A percentile compares a stretch with the other conserved stretches of the same genome.
phyloP scores from a whole-genome alignment of 805 yeast genomes.

The Kodamaea neixiangensis region DNA sequence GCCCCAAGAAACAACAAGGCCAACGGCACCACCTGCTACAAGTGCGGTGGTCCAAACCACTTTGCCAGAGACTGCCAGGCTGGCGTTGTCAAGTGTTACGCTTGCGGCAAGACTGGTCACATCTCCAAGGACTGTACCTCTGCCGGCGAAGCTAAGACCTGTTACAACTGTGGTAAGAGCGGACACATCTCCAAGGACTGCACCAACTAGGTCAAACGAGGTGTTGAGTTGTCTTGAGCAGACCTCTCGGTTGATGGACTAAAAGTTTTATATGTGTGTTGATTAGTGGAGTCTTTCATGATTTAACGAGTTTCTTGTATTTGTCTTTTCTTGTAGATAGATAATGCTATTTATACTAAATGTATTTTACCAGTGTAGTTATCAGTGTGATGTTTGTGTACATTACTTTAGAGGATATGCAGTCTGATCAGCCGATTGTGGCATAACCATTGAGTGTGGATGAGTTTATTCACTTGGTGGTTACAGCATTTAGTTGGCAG shows the following conservation, averaged over 20 bases:
- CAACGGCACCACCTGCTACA: constrained; percentile 67
- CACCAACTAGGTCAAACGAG: constrained; percentile 13
- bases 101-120: constrained; percentile 91
- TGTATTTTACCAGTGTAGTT: constrained; percentile 6
- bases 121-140: constrained; percentile 79
- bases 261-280: constrained; percentile 11
- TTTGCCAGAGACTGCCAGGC: constrained; percentile 88
- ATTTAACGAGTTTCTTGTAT: constrained; percentile 12
- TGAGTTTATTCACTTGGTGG: not conserved
- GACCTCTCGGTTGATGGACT: constrained; percentile 10
- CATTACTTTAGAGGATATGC: not conserved
- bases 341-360: constrained; percentile 7
- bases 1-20: constrained; percentile 26
- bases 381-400: not conserved
- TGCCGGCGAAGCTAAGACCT: constrained; percentile 56
- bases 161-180: constrained; percentile 72
- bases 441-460: not conserved
- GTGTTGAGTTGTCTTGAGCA: constrained; percentile 9
- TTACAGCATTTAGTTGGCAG: not conserved
- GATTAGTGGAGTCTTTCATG: constrained; percentile 14
- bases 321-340: constrained; percentile 13
- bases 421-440: not conserved
- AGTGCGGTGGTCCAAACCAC: constrained; percentile 92
- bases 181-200: constrained; percentile 92
- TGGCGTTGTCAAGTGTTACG: constrained; percentile 76